These are phyloP conservation scores for Sarocladiaceae sp. DNA, from an alignment of 2,329 filamentous ascomycete species.

Conservation along the genomic window DNA sequence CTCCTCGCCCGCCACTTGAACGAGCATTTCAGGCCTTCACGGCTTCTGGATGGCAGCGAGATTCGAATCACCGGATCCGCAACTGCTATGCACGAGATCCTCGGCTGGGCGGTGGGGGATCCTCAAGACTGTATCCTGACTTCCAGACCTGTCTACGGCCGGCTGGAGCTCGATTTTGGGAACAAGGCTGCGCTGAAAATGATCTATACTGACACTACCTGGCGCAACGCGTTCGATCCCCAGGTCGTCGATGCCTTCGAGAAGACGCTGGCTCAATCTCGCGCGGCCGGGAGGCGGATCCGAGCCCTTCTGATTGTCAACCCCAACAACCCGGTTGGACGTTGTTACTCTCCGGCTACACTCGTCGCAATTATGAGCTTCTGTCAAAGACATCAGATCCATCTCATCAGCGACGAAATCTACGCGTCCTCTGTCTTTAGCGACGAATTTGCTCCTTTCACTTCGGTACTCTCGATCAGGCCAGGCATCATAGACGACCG, in stretches of 20 bases:
- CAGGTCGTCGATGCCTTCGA: conserved; percentile 39
- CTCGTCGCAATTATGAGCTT: conserved; percentile 39
- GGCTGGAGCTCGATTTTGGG: conserved; percentile 42
- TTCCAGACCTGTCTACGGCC: conserved; percentile 37
- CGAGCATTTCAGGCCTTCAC: conserved; percentile 26
- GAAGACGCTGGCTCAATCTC: conserved; percentile 28
- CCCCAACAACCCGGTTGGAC: conserved; percentile 46
- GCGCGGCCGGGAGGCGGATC: conserved; percentile 30
- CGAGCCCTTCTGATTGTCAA: conserved; percentile 45
- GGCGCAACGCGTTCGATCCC: conserved; percentile 37
- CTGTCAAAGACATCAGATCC: conserved; percentile 42
- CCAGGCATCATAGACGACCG: conserved; percentile 38
- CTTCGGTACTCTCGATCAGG: conserved; percentile 41
- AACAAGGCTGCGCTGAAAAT: conserved; percentile 34
- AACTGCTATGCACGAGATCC: conserved; percentile 32
- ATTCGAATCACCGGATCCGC: conserved; percentile 27
- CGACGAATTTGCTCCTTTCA: conserved; percentile 32
- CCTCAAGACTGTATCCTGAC: conserved; percentile 32
- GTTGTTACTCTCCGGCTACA: conserved; percentile 36
- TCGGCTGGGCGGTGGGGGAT: conserved; percentile 32
- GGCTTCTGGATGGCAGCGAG: conserved; percentile 22
- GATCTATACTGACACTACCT: conserved; percentile 37
- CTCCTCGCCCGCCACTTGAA: too few species aligned
- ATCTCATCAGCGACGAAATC: conserved; percentile 53
- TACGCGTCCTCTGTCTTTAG: conserved; percentile 47